phyloP scores from a whole-genome alignment of 352 stramenopile species.

The Peronospora farinosa region DNA sequence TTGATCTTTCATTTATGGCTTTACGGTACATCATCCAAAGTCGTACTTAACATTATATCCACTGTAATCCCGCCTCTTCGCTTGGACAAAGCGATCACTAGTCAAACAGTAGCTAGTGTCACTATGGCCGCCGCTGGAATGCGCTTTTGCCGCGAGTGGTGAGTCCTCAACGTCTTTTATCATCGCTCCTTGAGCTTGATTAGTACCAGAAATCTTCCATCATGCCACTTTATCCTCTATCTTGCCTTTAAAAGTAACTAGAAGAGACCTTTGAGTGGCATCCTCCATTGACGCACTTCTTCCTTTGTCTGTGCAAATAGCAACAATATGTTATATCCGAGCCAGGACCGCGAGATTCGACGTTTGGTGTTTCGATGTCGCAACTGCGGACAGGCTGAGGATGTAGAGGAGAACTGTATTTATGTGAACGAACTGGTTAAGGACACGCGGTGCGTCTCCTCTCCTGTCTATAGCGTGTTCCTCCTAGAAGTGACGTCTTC shows the following conservation, averaged over 20 bases:
- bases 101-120: constrained; percentile 10
- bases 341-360: constrained; percentile 80
- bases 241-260: not conserved
- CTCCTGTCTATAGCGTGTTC: not conserved
- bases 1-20: no score
- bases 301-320: constrained; percentile 21
- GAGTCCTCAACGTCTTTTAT: constrained; percentile 11
- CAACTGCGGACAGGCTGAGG: constrained; percentile 81
- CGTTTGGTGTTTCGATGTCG: constrained; percentile 82
- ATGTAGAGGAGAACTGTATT: constrained; percentile 88
- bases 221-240: not conserved
- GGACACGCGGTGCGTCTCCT: constrained; percentile 61
- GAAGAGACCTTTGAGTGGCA: not conserved
- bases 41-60: not conserved
- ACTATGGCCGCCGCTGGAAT: constrained; percentile 74
- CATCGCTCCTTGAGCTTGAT: not conserved
- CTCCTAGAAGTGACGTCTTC: not conserved
- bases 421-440: constrained; percentile 88
- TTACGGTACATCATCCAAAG: no score
- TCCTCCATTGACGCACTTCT: constrained; percentile 1
- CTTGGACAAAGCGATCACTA: constrained; percentile 6
- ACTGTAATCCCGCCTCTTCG: not conserved
- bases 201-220: not conserved
- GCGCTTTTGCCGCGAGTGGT: constrained; percentile 87
- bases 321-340: constrained; percentile 90